phyloP scores from a whole-genome alignment of 495 filamentous ascomycete genomes.

The Neurospora sublineolata region DNA sequence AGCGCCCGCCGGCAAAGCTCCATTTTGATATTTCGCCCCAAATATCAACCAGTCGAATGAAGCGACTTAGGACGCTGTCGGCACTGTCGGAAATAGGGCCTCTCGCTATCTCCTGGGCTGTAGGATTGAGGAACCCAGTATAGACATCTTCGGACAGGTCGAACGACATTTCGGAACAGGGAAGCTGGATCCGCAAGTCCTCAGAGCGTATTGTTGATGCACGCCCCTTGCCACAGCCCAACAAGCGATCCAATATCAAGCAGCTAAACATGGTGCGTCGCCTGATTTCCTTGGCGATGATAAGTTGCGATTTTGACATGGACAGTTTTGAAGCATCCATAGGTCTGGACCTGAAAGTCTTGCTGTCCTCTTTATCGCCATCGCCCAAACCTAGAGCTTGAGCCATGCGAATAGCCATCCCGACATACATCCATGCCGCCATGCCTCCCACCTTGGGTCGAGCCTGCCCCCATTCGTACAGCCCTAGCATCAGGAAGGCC shows the following conservation, averaged over 20 bases:
- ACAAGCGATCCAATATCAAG: conserved; percentile 69
- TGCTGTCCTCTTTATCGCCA: conserved; percentile 34
- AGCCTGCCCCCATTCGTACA: conserved; percentile 78
- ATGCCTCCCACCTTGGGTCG: conserved; percentile 45
- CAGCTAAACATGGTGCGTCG: conserved; percentile 81
- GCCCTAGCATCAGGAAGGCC: conserved; percentile 67
- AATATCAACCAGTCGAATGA: conserved; percentile 65
- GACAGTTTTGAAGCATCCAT: conserved; percentile 8
- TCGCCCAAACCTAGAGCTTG: conserved; percentile 61
- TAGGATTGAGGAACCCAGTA: conserved; percentile 36
- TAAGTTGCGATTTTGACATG: conserved; percentile 31
- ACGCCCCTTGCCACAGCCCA: conserved; percentile 65
- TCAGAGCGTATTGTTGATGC: conserved; percentile 56
- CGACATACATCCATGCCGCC: conserved; percentile 68
- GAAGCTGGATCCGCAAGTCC: conserved; percentile 57
- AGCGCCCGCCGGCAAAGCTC: conserved; percentile 61
- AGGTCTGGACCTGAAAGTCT: conserved; percentile 15
- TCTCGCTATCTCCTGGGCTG: conserved; percentile 15
- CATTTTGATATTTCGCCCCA: conserved; percentile 71
- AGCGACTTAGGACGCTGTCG: conserved; percentile 62
- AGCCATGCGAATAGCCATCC: conserved; percentile 62
- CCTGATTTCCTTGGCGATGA: conserved; percentile 63
- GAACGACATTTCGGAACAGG: conserved; percentile 56
- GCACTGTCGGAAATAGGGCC: conserved; percentile 44
- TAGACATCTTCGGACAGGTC: conserved; percentile 57